Evolutionary conservation across 306 rosid genomes (phyloP).

Genomic region (Vigna unguiculata): DNA sequence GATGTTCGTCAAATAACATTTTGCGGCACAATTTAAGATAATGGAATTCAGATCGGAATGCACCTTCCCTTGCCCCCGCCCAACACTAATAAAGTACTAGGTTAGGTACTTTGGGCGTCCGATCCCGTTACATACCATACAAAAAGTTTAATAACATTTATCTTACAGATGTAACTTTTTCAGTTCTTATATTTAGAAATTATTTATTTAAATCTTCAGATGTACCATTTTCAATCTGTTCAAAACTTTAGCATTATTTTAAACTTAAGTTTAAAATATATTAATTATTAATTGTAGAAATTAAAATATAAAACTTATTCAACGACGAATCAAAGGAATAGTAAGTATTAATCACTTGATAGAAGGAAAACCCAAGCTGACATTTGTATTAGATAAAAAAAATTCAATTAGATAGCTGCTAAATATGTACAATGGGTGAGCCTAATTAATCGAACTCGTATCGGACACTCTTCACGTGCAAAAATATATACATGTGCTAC

Average conservation of each 20-base stretch:
- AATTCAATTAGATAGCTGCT: constrained; percentile 22
- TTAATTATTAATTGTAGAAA: no score
- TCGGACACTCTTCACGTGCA: neutral
- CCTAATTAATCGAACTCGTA: constrained; percentile 27
- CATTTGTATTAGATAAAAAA: constrained; percentile 11
- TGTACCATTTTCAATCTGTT: no score
- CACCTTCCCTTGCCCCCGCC: neutral
- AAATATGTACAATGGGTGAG: constrained; percentile 4
- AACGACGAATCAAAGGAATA: no score
- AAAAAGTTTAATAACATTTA: no score
- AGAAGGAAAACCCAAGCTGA: neutral
- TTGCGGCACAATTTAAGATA: constrained; percentile 36
- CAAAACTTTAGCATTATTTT: no score
- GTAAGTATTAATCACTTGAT: constrained; percentile 4
- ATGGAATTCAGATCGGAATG: constrained; percentile 29
- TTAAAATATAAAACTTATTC: no score
- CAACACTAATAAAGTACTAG: neutral
- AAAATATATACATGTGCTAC: constrained; percentile 43
- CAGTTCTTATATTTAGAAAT: no score
- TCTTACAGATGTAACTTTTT: no score
- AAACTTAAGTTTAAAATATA: no score
- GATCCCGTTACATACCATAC: neutral
- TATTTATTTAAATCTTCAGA: no score
- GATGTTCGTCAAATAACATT: constrained; percentile 47
- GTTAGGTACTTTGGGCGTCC: neutral